Evolutionary conservation across 495 filamentous ascomycete genomes (phyloP), one percentile per base, ranked within the genome.

Genomic region (Tetracladium setigerum): DNA sequence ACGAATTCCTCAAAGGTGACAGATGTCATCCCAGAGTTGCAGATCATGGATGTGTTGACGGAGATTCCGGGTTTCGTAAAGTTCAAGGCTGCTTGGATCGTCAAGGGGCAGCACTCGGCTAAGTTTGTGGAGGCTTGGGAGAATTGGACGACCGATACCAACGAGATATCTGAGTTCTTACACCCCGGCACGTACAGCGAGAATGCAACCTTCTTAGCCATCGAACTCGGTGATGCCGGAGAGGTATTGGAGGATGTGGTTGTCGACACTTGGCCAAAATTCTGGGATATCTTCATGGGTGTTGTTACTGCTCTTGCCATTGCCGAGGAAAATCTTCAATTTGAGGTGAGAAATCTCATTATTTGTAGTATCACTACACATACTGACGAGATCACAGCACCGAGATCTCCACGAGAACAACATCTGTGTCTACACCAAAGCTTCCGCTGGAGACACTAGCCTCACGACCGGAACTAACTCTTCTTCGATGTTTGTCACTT

Each of bases 391-490:
- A 8, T 30, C 22, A 17, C 18, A 75, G 79, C 89, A 95, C 63
- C 81, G 89, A 5, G 89, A 95, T 64, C 70, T 95, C 12, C 89
- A 95, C 61, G 73, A 89, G 33, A 87, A 87, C 8, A 95, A 95
- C 60, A 72, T 95, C 18, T 95, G 89, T 60, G 79, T 92, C 37
- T 69, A 64, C 45, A 54, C 64, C 37, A 57, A 67, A 17, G 55
- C 63, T 30, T 49, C 49, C 41, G 31, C 62, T 46, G 2, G 15
- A 13, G 32, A 10, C 39, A n/a, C 14, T 5, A 11, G 18, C 10
- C 22, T 30, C n/a, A 37, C 43, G 11, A 18, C 47, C 32, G 76
- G 76, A 22, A 81, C 89, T 49, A 83, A 82, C 1, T 72, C 74
- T 47, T 87, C 86, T 5, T 73, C 73, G 5, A 65, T 94, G 0